A percentile compares a stretch with the other conserved stretches of the same genome.
phyloP scores from a whole-genome alignment of 1,284 basidiomycete species.

The Ganoderma resinaceum region DNA sequence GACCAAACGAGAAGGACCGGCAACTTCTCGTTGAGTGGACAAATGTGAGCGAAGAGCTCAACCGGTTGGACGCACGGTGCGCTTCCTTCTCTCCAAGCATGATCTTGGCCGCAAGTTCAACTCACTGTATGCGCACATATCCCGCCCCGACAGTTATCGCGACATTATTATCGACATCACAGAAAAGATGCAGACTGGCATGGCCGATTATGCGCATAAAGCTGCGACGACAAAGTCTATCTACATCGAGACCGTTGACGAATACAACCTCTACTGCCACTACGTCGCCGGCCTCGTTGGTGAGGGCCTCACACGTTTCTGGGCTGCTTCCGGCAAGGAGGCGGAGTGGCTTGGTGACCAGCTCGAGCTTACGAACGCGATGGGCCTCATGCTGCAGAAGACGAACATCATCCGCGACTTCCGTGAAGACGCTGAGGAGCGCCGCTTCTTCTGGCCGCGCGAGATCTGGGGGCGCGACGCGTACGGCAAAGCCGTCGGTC shows the following conservation, averaged over 20 bases:
- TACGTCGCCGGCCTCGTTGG: slow-evolving; percentile 98
- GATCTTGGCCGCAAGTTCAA: slow-evolving; percentile 4
- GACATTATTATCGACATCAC: slow-evolving; percentile 86
- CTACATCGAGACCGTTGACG: slow-evolving; percentile 77
- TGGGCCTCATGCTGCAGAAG: slow-evolving; percentile 98
- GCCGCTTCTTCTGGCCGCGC: slow-evolving; percentile 93
- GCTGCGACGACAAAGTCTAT: slow-evolving; percentile 74
- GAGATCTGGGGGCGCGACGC: slow-evolving; percentile 82
- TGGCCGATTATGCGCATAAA: slow-evolving; percentile 94
- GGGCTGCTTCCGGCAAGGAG: slow-evolving; percentile 90
- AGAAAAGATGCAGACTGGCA: slow-evolving; percentile 90
- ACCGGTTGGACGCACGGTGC: slow-evolving; percentile 69
- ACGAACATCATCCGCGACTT: slow-evolving; percentile 98
- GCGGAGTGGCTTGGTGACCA: slow-evolving; percentile 79
- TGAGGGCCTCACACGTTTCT: slow-evolving; percentile 93
- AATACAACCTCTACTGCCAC: slow-evolving; percentile 98
- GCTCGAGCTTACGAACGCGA: slow-evolving; percentile 90
- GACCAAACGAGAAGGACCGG: slow-evolving; percentile 92
- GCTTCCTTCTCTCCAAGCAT: slow-evolving; percentile 36
- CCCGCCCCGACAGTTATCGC: slow-evolving; percentile 64
- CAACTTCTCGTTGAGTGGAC: slow-evolving; percentile 90
- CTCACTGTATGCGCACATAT: background rate
- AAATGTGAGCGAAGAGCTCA: slow-evolving; percentile 85
- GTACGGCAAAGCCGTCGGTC: slow-evolving; percentile 53
- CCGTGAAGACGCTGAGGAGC: slow-evolving; percentile 90